Base-by-base conservation (phyloP, 306 rosid genomes). In the Urtica urens region DNA sequence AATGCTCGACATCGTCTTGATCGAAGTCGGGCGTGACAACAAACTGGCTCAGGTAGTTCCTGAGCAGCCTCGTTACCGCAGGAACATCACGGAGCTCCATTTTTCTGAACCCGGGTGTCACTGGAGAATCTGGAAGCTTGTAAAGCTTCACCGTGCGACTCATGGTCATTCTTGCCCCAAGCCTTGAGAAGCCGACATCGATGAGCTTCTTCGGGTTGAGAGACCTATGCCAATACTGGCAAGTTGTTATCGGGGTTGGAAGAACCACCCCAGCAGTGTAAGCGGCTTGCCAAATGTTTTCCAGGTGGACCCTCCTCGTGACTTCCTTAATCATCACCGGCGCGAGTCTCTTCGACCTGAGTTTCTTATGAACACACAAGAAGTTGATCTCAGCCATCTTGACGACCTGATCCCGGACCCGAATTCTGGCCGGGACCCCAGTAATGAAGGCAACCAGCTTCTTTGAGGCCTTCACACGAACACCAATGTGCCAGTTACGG, bases 261-360 rank as follows among this genome's bases (percentile, higher is more conserved):
- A 88, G 88, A 70, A 88, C 62, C 40, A 88, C 93, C 63, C 97
- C 95, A 7, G 97, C 97, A 6, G 97, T 88, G 58, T 88, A 88
- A 40, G 95, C 86, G 9, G 97, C 96, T 67, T 88, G 96, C 88
- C 88, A 83, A 38, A 83, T 83, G 55, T 83, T 78, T 75, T 88
- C 96, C 83, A 83, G 56, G 72, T 83, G 95, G 61, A 88, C 96
- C 77, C 96, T 78, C 69, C 96, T 68, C 20, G 96, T 88, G 31
- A 88, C 96, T 77, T 88, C 96, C 76, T 88, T 88, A 69, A 88
- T 88, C 97, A 88, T 88, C 37, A 88, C 95, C 39, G 97, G 97
- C 7, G 95, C 97, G 56, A 88, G 95, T 68, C 97, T 81, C 78
- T 88, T 88, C 0, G 95, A 83, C 56, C 96, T 76, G 29, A 87